Percentiles rank a stretch among this genome's conserved stretches.
These are phyloP conservation scores for Corchorus capsularis DNA, from an alignment of 345 rosid genomes.

Conservation along the genomic window DNA sequence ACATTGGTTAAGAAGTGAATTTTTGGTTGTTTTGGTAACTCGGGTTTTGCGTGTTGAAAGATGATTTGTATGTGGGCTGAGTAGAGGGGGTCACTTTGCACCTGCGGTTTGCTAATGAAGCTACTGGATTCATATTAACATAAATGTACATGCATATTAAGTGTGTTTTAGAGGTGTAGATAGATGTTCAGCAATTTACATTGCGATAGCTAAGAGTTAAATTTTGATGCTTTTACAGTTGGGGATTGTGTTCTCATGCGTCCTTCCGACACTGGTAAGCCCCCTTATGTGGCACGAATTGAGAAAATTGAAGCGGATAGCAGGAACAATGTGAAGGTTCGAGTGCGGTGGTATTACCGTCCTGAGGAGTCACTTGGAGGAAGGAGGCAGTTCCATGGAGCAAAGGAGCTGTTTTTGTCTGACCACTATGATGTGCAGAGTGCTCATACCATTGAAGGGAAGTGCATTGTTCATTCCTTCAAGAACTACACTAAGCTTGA, in stretches of 20 bases:
- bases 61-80: conserved; percentile 4
- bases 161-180: not conserved
- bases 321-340: conserved; percentile 70
- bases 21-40: not conserved
- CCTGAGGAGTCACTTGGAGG: conserved; percentile 91
- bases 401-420: conserved; percentile 83
- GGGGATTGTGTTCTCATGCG: conserved; percentile 91
- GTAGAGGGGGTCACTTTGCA: not conserved
- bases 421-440: conserved; percentile 85
- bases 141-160: not conserved
- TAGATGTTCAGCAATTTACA: not conserved
- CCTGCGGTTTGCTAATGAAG: not conserved
- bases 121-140: not conserved
- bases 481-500: conserved; percentile 79
- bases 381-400: conserved; percentile 87
- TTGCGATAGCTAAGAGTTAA: conserved; percentile 13
- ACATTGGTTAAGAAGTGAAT: not conserved
- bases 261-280: conserved; percentile 70
- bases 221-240: conserved; percentile 38
- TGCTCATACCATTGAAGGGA: conserved; percentile 82
- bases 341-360: conserved; percentile 81
- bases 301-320: conserved; percentile 79
- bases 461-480: conserved; percentile 77
- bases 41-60: not conserved
- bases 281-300: conserved; percentile 75